A percentile compares a stretch with the other conserved stretches of the same genome.
Conservation (phyloP, 2,329 filamentous ascomycete genomes). For the Lasiodiplodia gonubiensis region DNA sequence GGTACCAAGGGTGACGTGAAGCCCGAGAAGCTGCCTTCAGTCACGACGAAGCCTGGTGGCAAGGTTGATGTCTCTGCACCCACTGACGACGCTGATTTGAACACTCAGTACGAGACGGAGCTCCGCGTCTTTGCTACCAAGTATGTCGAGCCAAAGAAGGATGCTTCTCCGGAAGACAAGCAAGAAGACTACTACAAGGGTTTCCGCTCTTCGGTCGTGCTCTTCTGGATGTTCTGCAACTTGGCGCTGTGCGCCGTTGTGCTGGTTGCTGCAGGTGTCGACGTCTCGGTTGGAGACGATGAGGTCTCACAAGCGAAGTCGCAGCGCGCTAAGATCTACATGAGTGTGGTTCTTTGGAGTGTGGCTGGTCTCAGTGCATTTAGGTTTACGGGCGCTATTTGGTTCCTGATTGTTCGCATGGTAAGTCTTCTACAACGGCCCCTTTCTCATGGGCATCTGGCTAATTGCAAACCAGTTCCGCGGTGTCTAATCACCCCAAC, state of each 20-base stretch:
- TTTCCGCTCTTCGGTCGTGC: slow-evolving; percentile 87
- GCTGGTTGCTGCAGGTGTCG: slow-evolving; percentile 81
- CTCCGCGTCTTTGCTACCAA: slow-evolving; percentile 76
- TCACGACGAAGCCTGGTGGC: slow-evolving; percentile 88
- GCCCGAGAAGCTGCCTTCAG: slow-evolving; percentile 84
- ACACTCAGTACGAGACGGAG: slow-evolving; percentile 92
- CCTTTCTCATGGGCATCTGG: slow-evolving; percentile 32
- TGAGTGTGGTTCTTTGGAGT: slow-evolving; percentile 86
- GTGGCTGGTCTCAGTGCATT: slow-evolving; percentile 84
- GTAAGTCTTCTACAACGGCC: slow-evolving; percentile 34
- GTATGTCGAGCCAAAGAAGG: slow-evolving; percentile 72
- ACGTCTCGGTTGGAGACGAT: slow-evolving; percentile 53
- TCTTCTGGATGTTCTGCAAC: slow-evolving; percentile 97
- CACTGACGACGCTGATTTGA: slow-evolving; percentile 91
- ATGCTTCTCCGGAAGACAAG: slow-evolving; percentile 69
- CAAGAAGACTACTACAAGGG: slow-evolving; percentile 99
- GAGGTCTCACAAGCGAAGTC: slow-evolving; percentile 46
- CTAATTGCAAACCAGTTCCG: slow-evolving; percentile 29
- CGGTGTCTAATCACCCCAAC: slow-evolving; percentile 24
- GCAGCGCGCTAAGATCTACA: slow-evolving; percentile 76
- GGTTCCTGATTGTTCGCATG: slow-evolving; percentile 76
- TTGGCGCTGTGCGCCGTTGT: slow-evolving; percentile 87
- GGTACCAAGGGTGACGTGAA: slow-evolving; percentile 98
- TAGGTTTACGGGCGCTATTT: slow-evolving; percentile 85
- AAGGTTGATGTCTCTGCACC: slow-evolving; percentile 89